Evolutionary conservation across 129 eudicot species (phyloP).

Genomic region (Sambucus nigra): DNA sequence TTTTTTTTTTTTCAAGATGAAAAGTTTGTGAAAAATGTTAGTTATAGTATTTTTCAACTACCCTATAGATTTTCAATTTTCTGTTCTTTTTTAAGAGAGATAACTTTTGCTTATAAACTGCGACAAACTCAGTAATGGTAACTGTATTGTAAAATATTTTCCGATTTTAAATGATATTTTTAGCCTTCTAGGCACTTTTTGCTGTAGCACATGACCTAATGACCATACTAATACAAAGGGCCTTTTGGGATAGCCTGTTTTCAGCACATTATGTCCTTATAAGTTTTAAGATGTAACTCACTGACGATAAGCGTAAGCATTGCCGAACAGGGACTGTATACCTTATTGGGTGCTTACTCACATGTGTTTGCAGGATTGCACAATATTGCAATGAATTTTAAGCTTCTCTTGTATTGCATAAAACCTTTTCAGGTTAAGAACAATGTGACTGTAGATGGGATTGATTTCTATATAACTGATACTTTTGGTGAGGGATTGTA

Average conservation of each 20-base stretch:
- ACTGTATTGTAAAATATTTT: too few species aligned
- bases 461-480: conserved; percentile 66
- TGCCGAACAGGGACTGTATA: background rate
- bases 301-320: too few species aligned
- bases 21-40: too few species aligned
- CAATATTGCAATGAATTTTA: background rate
- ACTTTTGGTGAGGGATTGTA: conserved; percentile 70
- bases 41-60: too few species aligned
- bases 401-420: conserved; percentile 3
- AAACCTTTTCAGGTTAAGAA: conserved; percentile 48
- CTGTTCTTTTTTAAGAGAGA: too few species aligned
- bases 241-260: background rate
- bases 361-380: background rate
- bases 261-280: too few species aligned
- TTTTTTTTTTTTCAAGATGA: background rate
- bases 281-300: too few species aligned
- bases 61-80: too few species aligned
- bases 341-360: background rate
- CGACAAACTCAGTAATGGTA: too few species aligned
- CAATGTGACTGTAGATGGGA: conserved; percentile 75
- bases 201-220: background rate
- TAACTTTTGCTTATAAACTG: too few species aligned
- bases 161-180: background rate
- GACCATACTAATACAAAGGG: background rate
- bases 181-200: background rate